These are phyloP conservation scores for Arctium minus DNA, from an alignment of 129 eudicot genomes.

Conservation along the genomic window DNA sequence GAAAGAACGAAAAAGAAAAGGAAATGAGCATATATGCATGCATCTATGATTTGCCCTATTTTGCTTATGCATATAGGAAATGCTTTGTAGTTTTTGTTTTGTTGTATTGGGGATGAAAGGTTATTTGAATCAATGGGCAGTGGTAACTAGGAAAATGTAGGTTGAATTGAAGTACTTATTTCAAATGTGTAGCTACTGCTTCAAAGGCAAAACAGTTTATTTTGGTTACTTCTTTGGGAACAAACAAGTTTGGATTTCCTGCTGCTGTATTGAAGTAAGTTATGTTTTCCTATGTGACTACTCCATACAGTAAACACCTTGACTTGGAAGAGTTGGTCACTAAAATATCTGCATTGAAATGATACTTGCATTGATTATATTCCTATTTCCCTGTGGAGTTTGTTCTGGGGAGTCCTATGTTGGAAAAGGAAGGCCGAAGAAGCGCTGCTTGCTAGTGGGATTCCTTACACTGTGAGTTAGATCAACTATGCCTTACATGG, in stretches of 20 bases:
- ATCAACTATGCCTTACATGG: constrained; percentile 3
- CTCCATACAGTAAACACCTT: background rate
- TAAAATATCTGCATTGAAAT: constrained; percentile 8
- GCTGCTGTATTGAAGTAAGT: constrained; percentile 95
- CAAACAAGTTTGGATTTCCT: constrained; percentile 94
- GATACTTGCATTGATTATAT: constrained; percentile 5
- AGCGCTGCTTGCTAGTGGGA: constrained; percentile 91
- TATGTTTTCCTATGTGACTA: background rate
- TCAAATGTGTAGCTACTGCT: constrained; percentile 60
- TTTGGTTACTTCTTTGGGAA: constrained; percentile 86
- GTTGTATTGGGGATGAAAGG: background rate
- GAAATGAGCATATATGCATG: background rate
- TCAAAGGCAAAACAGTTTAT: constrained; percentile 86
- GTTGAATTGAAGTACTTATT: constrained; percentile 13
- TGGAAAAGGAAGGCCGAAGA: constrained; percentile 99
- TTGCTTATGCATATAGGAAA: constrained; percentile 3
- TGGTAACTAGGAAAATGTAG: constrained; percentile 7
- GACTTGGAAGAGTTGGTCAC: constrained; percentile 1
- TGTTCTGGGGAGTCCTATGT: constrained; percentile 93
- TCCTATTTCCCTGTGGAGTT: constrained; percentile 38
- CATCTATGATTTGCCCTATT: background rate
- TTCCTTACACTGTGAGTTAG: constrained; percentile 92
- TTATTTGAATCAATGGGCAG: background rate
- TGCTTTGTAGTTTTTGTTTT: background rate
- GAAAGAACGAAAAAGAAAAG: background rate